phyloP scores from a whole-genome alignment of 2,329 filamentous ascomycete species.

The Fusarium stilboides region DNA sequence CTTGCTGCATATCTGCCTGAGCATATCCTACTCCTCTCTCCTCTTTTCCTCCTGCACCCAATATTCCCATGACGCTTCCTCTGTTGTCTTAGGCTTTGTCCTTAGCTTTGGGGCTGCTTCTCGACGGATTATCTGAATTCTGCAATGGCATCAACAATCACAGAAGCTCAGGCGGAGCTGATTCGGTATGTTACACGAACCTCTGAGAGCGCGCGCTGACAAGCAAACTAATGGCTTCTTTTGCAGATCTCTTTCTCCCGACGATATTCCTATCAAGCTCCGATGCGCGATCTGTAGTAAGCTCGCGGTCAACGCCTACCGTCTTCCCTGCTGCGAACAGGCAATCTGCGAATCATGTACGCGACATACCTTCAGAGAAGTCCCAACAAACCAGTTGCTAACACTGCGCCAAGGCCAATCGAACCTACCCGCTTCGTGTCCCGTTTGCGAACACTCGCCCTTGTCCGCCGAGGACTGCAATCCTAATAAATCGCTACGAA shows the following conservation, averaged over 20 bases:
- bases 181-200: conserved; percentile 62
- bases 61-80: conserved; percentile 47
- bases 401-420: conserved; percentile 74
- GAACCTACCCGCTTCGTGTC: conserved; percentile 83
- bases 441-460: conserved; percentile 93
- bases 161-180: conserved; percentile 70
- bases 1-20: conserved; percentile 32
- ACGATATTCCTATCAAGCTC: conserved; percentile 95
- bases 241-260: conserved; percentile 80
- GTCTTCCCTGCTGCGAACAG: conserved; percentile 94
- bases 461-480: conserved; percentile 89
- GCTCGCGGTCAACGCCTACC: conserved; percentile 90
- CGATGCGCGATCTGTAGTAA: conserved; percentile 95
- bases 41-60: conserved; percentile 18
- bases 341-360: conserved; percentile 91
- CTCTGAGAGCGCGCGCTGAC: conserved; percentile 7
- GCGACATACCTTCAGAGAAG: conserved; percentile 8
- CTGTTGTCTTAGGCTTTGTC: conserved; percentile 41
- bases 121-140: conserved; percentile 25
- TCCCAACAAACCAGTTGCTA: conserved; percentile 10
- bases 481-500: conserved; percentile 90
- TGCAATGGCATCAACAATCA: conserved; percentile 58
- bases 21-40: conserved; percentile 20
- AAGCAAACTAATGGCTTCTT: conserved; percentile 25
- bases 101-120: conserved; percentile 40